These are phyloP conservation scores for Polyporus arcularius DNA, from an alignment of 768 basidiomycete species.

Conservation along the genomic window DNA sequence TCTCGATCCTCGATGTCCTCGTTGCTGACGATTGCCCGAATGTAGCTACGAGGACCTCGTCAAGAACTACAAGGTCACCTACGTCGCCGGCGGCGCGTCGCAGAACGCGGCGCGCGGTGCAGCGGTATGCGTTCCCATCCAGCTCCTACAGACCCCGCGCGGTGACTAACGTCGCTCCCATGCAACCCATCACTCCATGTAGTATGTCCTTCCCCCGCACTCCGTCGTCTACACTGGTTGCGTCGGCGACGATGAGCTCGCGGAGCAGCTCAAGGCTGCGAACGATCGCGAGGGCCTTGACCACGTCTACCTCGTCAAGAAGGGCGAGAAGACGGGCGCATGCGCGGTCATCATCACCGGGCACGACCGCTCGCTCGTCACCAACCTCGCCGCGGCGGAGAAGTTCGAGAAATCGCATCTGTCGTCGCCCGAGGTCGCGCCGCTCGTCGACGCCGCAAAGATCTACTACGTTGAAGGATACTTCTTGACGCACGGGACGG, in stretches of 20 bases:
- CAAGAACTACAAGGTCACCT: slow-evolving; percentile 72
- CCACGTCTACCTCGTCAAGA: slow-evolving; percentile 86
- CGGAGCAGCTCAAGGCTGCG: slow-evolving; percentile 83
- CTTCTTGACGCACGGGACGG: slow-evolving; percentile 92
- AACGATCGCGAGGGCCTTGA: slow-evolving; percentile 91
- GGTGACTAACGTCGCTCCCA: not conserved
- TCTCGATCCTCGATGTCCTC: not conserved
- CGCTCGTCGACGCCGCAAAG: slow-evolving; percentile 77
- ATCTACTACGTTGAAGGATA: slow-evolving; percentile 95
- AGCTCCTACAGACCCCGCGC: not conserved
- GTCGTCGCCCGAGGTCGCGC: slow-evolving; percentile 69
- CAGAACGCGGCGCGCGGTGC: slow-evolving; percentile 97
- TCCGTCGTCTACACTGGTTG: slow-evolving; percentile 94
- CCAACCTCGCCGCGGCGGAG: slow-evolving; percentile 88
- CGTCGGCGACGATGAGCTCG: slow-evolving; percentile 92
- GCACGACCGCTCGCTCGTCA: slow-evolving; percentile 90
- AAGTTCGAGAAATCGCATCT: slow-evolving; percentile 85
- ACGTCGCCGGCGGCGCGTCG: slow-evolving; percentile 95
- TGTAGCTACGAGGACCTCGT: slow-evolving; percentile 87
- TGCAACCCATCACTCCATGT: not conserved
- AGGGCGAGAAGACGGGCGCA: slow-evolving; percentile 89
- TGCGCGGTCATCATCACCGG: slow-evolving; percentile 96
- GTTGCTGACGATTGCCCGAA: not conserved
- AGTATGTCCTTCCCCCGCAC: slow-evolving; percentile 88
- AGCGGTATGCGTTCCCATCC: slow-evolving; percentile 60